These are phyloP conservation scores for Hypoxylon sp. DNA, from an alignment of 2,329 filamentous ascomycete species.

Conservation along the genomic window DNA sequence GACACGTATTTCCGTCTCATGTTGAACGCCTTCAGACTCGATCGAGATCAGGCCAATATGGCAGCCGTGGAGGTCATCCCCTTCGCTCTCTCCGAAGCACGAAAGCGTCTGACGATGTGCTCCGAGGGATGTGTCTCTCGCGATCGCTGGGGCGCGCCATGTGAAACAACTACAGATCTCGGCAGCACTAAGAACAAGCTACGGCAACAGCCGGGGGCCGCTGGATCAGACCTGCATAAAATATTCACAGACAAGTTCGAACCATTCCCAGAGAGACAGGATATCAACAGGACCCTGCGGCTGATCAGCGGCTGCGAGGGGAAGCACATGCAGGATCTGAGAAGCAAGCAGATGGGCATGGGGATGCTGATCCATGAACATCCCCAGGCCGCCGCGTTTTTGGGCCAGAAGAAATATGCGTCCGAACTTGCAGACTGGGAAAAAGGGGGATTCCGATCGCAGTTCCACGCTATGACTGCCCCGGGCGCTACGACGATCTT, in stretches of 20 bases:
- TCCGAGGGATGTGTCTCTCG: conserved; percentile 25
- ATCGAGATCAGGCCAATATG: conserved; percentile 19
- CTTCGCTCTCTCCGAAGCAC: conserved; percentile 17
- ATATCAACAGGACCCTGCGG: conserved; percentile 15
- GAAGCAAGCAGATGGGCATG: conserved; percentile 14
- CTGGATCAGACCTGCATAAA: neutral
- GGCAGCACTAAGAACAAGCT: conserved; percentile 4
- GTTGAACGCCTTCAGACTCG: conserved; percentile 24
- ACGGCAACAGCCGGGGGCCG: neutral
- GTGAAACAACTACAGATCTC: conserved; percentile 1
- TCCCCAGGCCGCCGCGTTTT: conserved; percentile 4
- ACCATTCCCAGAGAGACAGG: conserved; percentile 23
- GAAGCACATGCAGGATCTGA: conserved; percentile 25
- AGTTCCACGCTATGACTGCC: neutral
- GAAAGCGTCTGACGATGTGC: conserved; percentile 28
- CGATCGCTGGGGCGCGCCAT: conserved; percentile 12
- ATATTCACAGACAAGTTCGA: conserved; percentile 25
- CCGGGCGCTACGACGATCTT: conserved; percentile 8
- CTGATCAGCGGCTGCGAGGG: conserved; percentile 22
- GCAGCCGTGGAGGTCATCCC: conserved; percentile 25
- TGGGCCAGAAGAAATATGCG: conserved; percentile 2
- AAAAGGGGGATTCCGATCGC: neutral
- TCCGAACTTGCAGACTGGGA: conserved; percentile 8
- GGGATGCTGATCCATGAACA: conserved; percentile 15
- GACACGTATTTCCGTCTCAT: conserved; percentile 28